Conservation (phyloP, 768 basidiomycete genomes). For the Mycena galericulata region DNA sequence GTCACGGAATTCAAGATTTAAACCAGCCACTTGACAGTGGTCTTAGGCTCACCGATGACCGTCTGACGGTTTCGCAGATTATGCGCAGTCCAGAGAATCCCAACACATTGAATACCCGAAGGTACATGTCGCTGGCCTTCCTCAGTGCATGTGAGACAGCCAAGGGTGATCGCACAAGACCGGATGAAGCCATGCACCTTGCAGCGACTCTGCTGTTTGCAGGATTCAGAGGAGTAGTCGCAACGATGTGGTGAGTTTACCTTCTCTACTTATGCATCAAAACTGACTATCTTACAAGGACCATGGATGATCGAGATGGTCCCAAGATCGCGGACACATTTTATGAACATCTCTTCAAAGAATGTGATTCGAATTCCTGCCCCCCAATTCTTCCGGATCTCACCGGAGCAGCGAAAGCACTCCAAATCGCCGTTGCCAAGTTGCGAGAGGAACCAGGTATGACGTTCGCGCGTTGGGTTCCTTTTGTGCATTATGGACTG, state of each 20-base stretch:
- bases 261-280: not conserved
- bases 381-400: not conserved
- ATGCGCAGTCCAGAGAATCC: not conserved
- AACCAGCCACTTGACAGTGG: constrained; percentile 34
- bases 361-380: not conserved
- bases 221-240: constrained; percentile 43
- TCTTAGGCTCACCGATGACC: constrained; percentile 33
- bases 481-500: not conserved
- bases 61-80: constrained; percentile 18
- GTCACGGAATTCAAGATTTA: constrained; percentile 36
- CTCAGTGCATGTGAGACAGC: constrained; percentile 44
- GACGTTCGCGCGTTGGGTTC: constrained; percentile 3
- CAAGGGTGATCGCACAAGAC: constrained; percentile 24
- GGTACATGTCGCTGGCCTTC: constrained; percentile 45
- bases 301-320: not conserved
- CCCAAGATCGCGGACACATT: not conserved
- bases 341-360: not conserved
- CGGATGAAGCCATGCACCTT: constrained; percentile 48
- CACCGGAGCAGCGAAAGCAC: not conserved
- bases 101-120: not conserved
- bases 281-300: not conserved
- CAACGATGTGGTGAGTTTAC: constrained; percentile 50
- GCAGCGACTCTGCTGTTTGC: constrained; percentile 44
- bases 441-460: not conserved
- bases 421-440: not conserved